phyloP scores from a whole-genome alignment of 371 early-diverging fungal genomes.

The Capillidium heterosporum region DNA sequence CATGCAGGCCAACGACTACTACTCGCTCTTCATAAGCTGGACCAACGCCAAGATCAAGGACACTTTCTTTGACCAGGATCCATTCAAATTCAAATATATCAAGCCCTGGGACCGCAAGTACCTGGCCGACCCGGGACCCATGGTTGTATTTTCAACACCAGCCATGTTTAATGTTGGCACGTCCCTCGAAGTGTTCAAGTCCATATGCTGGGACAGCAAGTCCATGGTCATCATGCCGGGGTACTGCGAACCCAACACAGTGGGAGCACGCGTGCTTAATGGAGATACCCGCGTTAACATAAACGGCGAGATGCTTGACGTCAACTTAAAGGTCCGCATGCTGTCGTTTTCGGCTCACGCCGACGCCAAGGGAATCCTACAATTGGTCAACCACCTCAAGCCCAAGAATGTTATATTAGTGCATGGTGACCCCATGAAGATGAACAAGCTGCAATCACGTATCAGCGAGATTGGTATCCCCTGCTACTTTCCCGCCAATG shows the following conservation, averaged over 20 bases:
- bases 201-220: slow-evolving; percentile 73
- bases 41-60: slow-evolving; percentile 86
- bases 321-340: slow-evolving; percentile 86
- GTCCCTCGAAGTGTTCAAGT: slow-evolving; percentile 68
- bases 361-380: slow-evolving; percentile 96
- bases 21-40: slow-evolving; percentile 87
- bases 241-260: slow-evolving; percentile 88
- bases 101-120: slow-evolving; percentile 55
- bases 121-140: slow-evolving; percentile 54
- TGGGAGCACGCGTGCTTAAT: slow-evolving; percentile 86
- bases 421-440: slow-evolving; percentile 90
- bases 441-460: slow-evolving; percentile 69
- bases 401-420: slow-evolving; percentile 96
- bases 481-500: slow-evolving; percentile 81
- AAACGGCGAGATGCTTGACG: slow-evolving; percentile 42
- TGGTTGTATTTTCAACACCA: slow-evolving; percentile 92
- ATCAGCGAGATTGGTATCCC: slow-evolving; percentile 73
- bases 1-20: slow-evolving; percentile 83
- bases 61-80: slow-evolving; percentile 66
- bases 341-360: slow-evolving; percentile 98
- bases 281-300: slow-evolving; percentile 75
- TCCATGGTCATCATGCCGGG: slow-evolving; percentile 90
- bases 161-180: slow-evolving; percentile 83
- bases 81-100: slow-evolving; percentile 91
- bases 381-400: slow-evolving; percentile 80